Evolutionary conservation across 345 rosid genomes (phyloP), one percentile per base, ranked within the genome.

Genomic region (Gossypium mustelinum): DNA sequence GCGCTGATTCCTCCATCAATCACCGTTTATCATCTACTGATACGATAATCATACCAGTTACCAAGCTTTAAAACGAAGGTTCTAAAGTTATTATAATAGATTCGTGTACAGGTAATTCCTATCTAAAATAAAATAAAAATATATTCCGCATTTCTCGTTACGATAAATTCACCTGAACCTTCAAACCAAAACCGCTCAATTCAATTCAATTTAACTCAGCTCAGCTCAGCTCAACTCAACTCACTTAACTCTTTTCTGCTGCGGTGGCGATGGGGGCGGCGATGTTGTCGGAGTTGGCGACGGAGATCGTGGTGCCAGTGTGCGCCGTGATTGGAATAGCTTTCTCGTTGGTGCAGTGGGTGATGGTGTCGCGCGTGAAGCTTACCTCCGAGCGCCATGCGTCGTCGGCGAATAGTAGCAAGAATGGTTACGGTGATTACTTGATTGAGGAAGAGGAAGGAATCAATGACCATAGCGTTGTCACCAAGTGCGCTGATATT

Each of bases 381-480:
- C 58, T 93, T 60, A 73, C 85, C 1, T 22, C 86, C 39, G 85
- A 79, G 57, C 61, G 70, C 6, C 56, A 48, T 11, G 60, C 59
- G 3, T n/a, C 74, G n/a, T 50, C 43, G 14, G 78, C 73, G 27
- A 77, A 64, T 9, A 77, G 50, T 2, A 68, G 48, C 12, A 81
- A 90, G 86, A 86, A 82, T 56, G 94, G 93, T 0, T 87, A 85
- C 84, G 59, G 68, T 29, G 90, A 91, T 20, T 85, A 74, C 59
- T 79, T 93, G 74, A 90, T 93, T 41, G 98, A 90, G 77, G 95
- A 93, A 64, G 97, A 90, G 71, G 98, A 93, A 70, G 93, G 90
- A 0, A 59, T 91, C 73, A 81, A 87, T 54, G 95, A 93, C 45
- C 85, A 85, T 29, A 81, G 73, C 75, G 91, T 86, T 7, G 89